phyloP scores from a whole-genome alignment of 371 early-diverging fungal species.

The Mortierella sp. region DNA sequence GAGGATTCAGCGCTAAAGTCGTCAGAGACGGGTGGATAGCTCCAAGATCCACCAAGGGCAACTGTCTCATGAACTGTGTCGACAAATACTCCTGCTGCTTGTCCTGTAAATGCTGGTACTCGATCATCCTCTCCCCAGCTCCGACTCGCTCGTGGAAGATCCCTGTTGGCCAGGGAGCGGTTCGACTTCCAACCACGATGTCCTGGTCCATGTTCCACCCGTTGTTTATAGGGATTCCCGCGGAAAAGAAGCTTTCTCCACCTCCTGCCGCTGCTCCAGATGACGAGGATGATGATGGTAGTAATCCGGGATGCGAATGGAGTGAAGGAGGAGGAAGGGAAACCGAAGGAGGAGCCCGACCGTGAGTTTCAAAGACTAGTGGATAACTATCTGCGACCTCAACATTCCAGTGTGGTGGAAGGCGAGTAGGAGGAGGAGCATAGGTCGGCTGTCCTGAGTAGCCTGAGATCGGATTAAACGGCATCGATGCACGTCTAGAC shows the following conservation, averaged over 20 bases:
- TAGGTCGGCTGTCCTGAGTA: background rate
- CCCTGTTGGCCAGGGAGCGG: background rate
- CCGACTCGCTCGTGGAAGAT: background rate
- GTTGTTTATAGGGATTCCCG: background rate
- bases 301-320: background rate
- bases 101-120: background rate
- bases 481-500: background rate
- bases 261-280: background rate
- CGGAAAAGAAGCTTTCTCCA: background rate
- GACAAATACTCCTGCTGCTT: slow-evolving; percentile 2
- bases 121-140: background rate
- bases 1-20: background rate
- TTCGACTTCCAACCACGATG: background rate
- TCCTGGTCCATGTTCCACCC: background rate
- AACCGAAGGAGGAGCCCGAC: background rate
- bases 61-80: background rate
- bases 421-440: background rate
- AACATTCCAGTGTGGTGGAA: background rate
- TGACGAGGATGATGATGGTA: background rate
- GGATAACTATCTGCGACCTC: background rate
- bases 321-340: background rate
- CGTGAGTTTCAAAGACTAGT: background rate
- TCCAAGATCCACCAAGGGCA: background rate
- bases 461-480: background rate
- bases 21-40: background rate